phyloP scores from a whole-genome alignment of 2,329 filamentous ascomycete species.

The Fusarium succisae region DNA sequence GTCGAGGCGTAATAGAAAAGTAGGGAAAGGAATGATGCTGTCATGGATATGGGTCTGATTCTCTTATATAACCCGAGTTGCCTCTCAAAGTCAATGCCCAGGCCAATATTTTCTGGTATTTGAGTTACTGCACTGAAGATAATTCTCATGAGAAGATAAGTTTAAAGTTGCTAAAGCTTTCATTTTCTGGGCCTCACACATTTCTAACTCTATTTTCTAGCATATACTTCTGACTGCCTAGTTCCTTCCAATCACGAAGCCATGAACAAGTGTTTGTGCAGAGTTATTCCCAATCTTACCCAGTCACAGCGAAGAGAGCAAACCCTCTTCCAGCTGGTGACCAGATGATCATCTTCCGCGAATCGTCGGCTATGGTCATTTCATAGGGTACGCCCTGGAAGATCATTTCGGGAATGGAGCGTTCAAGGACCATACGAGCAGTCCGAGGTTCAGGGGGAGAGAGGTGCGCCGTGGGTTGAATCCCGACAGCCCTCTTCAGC shows the following conservation, averaged over 20 bases:
- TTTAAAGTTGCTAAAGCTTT: background rate
- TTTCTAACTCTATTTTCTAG: background rate
- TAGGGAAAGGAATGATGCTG: background rate
- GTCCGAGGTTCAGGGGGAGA: background rate
- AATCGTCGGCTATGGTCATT: background rate
- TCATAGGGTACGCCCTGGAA: background rate
- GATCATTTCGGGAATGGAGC: background rate
- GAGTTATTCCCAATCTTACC: background rate
- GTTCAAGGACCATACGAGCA: background rate
- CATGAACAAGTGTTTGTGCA: background rate
- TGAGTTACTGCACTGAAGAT: background rate
- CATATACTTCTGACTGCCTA: background rate
- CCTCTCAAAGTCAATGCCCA: background rate
- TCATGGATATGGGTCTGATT: background rate
- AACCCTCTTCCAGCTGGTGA: background rate
- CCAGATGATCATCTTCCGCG: background rate
- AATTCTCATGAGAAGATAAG: background rate
- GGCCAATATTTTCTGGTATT: background rate
- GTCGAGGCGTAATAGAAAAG: background rate
- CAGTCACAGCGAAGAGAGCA: background rate
- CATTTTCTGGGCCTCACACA: background rate
- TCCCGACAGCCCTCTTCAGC: background rate
- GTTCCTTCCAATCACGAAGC: background rate
- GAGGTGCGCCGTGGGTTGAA: background rate
- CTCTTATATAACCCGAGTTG: background rate